phyloP scores from a whole-genome alignment of 2,329 filamentous ascomycete species.

The Diaporthe eres region DNA sequence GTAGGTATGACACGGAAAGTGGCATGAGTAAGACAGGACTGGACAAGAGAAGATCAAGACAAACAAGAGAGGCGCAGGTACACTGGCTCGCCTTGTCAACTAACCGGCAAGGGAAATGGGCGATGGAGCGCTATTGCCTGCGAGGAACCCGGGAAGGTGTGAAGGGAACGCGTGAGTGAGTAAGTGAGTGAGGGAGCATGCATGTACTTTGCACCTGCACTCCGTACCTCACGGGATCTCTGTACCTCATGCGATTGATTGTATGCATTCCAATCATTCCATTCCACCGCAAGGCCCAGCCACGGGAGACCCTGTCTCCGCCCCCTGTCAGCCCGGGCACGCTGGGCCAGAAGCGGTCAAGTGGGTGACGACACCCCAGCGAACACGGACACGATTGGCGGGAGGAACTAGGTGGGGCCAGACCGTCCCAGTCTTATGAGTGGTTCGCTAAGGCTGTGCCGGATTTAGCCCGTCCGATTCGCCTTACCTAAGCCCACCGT shows the following conservation, averaged over 20 bases:
- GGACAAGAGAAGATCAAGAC: slow-evolving; percentile 22
- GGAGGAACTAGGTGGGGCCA: neutral
- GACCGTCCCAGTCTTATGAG: slow-evolving; percentile 9
- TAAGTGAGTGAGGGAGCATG: neutral
- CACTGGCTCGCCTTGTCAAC: neutral
- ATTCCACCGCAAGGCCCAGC: slow-evolving; percentile 19
- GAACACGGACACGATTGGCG: slow-evolving; percentile 15
- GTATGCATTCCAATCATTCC: slow-evolving; percentile 26
- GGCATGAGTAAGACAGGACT: slow-evolving; percentile 2
- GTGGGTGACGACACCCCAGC: slow-evolving; percentile 14
- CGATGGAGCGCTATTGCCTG: slow-evolving; percentile 21
- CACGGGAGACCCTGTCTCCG: slow-evolving; percentile 15
- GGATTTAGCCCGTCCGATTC: slow-evolving; percentile 11
- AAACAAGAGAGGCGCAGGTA: slow-evolving; percentile 18
- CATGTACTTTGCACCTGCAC: neutral
- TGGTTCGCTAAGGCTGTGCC: slow-evolving; percentile 25
- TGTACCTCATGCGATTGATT: slow-evolving; percentile 1
- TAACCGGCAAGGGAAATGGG: slow-evolving; percentile 3
- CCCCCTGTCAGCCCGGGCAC: neutral
- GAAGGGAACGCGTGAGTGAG: neutral
- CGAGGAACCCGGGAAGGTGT: neutral
- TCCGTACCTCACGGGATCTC: neutral
- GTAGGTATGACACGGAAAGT: neutral
- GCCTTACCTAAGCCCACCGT: slow-evolving; percentile 8
- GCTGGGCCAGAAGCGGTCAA: slow-evolving; percentile 8